A percentile compares a stretch with the other conserved stretches of the same genome.
Conservation (phyloP, 306 rosid genomes). For the Parietaria judaica region DNA sequence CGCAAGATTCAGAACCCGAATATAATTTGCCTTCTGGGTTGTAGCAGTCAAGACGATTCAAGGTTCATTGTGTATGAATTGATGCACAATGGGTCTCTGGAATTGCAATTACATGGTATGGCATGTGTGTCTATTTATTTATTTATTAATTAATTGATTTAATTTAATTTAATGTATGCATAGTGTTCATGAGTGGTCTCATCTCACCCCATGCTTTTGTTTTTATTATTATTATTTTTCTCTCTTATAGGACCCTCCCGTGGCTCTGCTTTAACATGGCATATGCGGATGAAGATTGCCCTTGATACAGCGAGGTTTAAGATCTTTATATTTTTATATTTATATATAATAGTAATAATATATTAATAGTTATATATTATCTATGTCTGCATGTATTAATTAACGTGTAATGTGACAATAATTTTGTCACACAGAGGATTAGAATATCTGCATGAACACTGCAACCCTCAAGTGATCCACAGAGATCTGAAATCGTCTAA, state of each 20-base stretch:
- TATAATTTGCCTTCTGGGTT: constrained; percentile 63
- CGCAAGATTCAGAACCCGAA: constrained; percentile 76
- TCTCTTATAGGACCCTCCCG: constrained; percentile 53
- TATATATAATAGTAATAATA: background rate
- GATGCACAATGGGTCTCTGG: constrained; percentile 89
- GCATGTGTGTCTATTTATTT: constrained; percentile 10
- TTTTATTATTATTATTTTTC: background rate
- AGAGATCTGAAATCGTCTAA: constrained; percentile 96
- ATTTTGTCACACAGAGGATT: constrained; percentile 55
- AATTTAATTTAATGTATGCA: background rate
- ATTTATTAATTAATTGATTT: background rate
- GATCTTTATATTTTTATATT: constrained; percentile 2
- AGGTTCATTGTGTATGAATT: constrained; percentile 66
- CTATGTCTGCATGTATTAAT: constrained; percentile 12
- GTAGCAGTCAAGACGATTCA: constrained; percentile 44
- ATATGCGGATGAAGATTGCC: constrained; percentile 90
- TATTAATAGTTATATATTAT: constrained; percentile 2
- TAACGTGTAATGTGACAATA: too few relatives aligned
- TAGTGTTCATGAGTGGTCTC: background rate
- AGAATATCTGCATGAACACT: constrained; percentile 84
- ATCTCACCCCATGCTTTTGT: constrained; percentile 2
- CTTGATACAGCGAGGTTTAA: constrained; percentile 81
- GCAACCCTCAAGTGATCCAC: constrained; percentile 77
- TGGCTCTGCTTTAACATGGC: constrained; percentile 83
- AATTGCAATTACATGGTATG: constrained; percentile 77